Base-by-base conservation (phyloP, 768 basidiomycete species). In the Saitozyma podzolica region DNA sequence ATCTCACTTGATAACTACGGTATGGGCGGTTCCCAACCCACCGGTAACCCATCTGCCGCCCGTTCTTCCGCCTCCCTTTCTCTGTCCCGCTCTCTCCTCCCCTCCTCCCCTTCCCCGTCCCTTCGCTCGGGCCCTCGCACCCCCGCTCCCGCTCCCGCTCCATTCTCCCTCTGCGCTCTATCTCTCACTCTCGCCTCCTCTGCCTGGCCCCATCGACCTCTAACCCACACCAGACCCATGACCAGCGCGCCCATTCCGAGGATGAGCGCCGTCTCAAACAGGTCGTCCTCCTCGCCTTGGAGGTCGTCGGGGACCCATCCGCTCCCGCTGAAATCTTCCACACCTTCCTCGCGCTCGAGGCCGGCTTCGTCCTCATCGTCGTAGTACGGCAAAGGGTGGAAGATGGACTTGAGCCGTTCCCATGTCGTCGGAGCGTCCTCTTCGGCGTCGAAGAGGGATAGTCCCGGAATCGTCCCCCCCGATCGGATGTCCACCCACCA, bases 211-310 rank as follows among this genome's bases (percentile, higher is more conserved):
- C 90, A 88, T 60, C 89, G 85, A 13, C 89, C 89, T 64, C 91
- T 86, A 60, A 91, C 81, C 76, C 90, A 92, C 54, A 92, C 83
- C 67, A 93, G 82, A 49, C 87, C 81, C 43, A 89, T 89, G 55
- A 92, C 87, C 19, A 85, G 81, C 29, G 89, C 80, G 72, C 89
- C 90, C 37, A 95, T 81, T 48, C 85, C 78, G 4, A 93, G 84
- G 49, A 94, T 83, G 45, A 92, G 76, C 81, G 91, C 84, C 29
- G 89, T 94, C 82, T 94, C 92, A 40, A 89, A 68, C 87, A 88
- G 19, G 19, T 60, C 64, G 78, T 91, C 90, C 72, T 91, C 91
- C 52, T 70, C 50, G 47, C 53, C 58, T 37, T 79, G 79, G 50
- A 74, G 88, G 19, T 88, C 89, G 47, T 54, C 56, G 40, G 41